phyloP scores from a whole-genome alignment of 169 alveolate genomes.

The Eimeria mitis region DNA sequence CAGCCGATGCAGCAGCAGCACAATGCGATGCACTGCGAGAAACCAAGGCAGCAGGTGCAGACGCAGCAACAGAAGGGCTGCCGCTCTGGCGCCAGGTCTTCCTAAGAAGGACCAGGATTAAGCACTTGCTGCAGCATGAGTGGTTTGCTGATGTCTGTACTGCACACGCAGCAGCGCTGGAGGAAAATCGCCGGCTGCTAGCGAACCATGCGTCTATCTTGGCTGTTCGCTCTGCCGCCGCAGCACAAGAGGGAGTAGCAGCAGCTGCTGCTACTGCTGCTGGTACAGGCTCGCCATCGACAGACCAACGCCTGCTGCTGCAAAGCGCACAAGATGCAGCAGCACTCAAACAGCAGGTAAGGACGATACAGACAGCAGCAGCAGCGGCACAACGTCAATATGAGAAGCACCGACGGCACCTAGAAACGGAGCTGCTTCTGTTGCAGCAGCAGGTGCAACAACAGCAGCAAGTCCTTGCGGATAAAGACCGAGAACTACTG shows the following conservation, averaged over 20 bases:
- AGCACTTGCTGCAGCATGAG: constrained; percentile 70
- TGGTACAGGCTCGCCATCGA: background rate
- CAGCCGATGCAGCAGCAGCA: background rate
- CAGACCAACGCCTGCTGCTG: constrained; percentile 17
- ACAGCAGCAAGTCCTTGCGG: constrained; percentile 61
- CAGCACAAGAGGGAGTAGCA: constrained; percentile 40
- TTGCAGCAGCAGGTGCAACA: constrained; percentile 74
- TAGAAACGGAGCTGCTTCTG: constrained; percentile 44
- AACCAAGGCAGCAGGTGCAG: background rate
- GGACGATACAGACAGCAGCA: constrained; percentile 51
- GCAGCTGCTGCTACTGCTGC: constrained; percentile 45
- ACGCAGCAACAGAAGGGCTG: background rate
- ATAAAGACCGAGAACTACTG: constrained; percentile 46
- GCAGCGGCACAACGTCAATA: constrained; percentile 63
- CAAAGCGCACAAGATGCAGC: constrained; percentile 30
- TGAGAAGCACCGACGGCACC: constrained; percentile 60
- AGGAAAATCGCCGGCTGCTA: constrained; percentile 65
- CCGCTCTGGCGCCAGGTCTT: constrained; percentile 68
- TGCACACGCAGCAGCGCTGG: constrained; percentile 70
- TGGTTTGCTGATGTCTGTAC: constrained; percentile 73
- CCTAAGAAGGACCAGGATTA: constrained; percentile 33
- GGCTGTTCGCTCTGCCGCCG: constrained; percentile 59
- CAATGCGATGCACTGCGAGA: background rate
- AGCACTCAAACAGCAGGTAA: constrained; percentile 42
- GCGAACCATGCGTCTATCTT: constrained; percentile 60